Percentiles rank a stretch among this genome's conserved stretches.
These are phyloP conservation scores for Populus ilicifolia DNA, from an alignment of 345 rosid species.

Conservation along the genomic window DNA sequence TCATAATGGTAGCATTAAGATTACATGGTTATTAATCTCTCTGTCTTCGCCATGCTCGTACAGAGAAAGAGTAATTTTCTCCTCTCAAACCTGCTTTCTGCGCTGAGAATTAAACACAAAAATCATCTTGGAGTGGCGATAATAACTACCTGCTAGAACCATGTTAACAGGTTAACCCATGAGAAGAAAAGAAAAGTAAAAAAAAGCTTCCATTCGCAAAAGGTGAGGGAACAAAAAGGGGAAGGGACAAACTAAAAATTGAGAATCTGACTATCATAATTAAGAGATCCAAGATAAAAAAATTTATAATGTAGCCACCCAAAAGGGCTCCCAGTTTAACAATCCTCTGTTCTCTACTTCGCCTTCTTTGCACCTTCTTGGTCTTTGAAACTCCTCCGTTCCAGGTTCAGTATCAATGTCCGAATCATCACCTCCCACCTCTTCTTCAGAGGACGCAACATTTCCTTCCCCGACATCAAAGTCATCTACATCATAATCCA, in stretches of 20 bases:
- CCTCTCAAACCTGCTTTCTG: background rate
- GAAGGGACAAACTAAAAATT: background rate
- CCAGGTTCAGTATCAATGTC: conserved; percentile 26
- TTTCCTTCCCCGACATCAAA: conserved; percentile 14
- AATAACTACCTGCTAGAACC: conserved; percentile 4
- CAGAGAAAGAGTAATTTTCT: background rate
- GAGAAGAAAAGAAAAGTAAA: background rate
- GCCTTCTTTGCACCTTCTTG: conserved; percentile 49
- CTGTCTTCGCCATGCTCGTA: background rate
- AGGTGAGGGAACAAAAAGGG: background rate
- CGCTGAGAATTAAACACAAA: background rate
- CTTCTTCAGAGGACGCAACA: conserved; percentile 19
- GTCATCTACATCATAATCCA: conserved; percentile 10
- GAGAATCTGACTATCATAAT: background rate
- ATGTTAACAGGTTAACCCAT: background rate
- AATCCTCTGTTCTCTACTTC: conserved; percentile 39
- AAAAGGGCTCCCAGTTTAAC: conserved; percentile 49
- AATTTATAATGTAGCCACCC: conserved; percentile 64
- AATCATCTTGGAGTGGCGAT: conserved; percentile 9
- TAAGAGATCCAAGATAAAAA: conserved; percentile 28
- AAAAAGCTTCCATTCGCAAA: background rate
- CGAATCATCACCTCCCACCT: conserved; percentile 20
- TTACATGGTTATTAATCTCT: background rate
- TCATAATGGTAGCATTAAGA: background rate
- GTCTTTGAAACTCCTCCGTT: conserved; percentile 32